Conservation (phyloP, 768 basidiomycete species). For the Coprinellus micaceus region DNA sequence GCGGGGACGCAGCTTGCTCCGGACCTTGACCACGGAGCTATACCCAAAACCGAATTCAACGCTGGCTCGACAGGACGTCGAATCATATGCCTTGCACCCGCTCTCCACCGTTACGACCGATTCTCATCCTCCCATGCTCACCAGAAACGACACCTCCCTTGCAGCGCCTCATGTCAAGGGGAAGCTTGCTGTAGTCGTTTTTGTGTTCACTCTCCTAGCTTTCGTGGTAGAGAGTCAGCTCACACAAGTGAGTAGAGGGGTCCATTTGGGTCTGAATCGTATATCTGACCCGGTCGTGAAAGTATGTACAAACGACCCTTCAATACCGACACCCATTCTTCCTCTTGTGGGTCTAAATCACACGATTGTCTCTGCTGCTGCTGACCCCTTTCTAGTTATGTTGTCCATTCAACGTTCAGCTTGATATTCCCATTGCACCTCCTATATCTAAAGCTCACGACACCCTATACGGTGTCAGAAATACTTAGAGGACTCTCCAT, state of each 20-base stretch:
- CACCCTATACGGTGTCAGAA: conserved; percentile 43
- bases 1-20: not conserved
- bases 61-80: not conserved
- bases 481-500: conserved; percentile 50
- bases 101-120: not conserved
- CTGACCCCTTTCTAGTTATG: conserved; percentile 50
- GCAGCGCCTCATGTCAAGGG: conserved; percentile 41
- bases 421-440: conserved; percentile 84
- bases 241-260: conserved; percentile 54
- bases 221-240: conserved; percentile 78
- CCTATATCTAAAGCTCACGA: conserved; percentile 52
- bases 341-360: conserved; percentile 78
- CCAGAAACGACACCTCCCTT: conserved; percentile 17
- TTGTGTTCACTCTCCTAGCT: conserved; percentile 56
- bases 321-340: conserved; percentile 87
- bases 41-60: not conserved
- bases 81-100: not conserved
- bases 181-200: conserved; percentile 48
- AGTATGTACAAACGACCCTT: conserved; percentile 79
- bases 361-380: not conserved
- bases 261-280: not conserved
- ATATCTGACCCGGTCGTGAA: conserved; percentile 2
- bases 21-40: not conserved
- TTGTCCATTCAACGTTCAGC: conserved; percentile 80
- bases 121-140: conserved; percentile 21